A percentile compares a stretch with the other conserved stretches of the same genome.
Conservation (phyloP, 1,284 basidiomycete genomes). For the Pyrrhoderma noxium region DNA sequence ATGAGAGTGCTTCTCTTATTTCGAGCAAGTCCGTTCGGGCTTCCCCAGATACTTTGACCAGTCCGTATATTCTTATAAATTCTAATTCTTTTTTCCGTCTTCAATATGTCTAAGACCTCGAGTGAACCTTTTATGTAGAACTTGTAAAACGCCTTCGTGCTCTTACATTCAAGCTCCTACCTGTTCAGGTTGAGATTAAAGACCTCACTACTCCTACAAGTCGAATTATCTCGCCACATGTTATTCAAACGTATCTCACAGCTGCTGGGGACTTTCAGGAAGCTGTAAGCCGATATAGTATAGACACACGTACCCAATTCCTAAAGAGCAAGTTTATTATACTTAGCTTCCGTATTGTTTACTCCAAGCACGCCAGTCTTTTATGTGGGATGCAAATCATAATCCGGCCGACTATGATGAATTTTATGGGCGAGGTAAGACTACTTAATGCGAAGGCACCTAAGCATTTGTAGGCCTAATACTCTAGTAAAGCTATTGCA, state of each 20-base stretch:
- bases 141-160: constrained; percentile 76
- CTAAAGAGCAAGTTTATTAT: neutral
- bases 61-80: no score
- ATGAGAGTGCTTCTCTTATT: constrained; percentile 41
- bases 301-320: no score
- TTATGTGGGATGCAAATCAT: constrained; percentile 66
- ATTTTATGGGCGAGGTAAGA: constrained; percentile 66
- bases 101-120: neutral
- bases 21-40: constrained; percentile 45
- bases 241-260: constrained; percentile 54
- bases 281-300: constrained; percentile 65
- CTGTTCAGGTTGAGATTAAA: constrained; percentile 66
- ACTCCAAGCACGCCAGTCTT: constrained; percentile 72
- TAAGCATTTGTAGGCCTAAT: no score
- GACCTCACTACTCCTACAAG: constrained; percentile 59
- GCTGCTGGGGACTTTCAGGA: constrained; percentile 75
- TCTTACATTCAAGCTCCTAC: constrained; percentile 71
- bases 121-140: constrained; percentile 34
- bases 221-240: constrained; percentile 63
- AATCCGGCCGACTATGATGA: constrained; percentile 82
- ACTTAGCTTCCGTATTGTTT: constrained; percentile 70
- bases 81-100: neutral
- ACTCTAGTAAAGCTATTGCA: constrained; percentile 52
- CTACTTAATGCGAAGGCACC: no score
- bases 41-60: constrained; percentile 63